Conservation (phyloP, 116 monocot species). For the Posidonia oceanica region DNA sequence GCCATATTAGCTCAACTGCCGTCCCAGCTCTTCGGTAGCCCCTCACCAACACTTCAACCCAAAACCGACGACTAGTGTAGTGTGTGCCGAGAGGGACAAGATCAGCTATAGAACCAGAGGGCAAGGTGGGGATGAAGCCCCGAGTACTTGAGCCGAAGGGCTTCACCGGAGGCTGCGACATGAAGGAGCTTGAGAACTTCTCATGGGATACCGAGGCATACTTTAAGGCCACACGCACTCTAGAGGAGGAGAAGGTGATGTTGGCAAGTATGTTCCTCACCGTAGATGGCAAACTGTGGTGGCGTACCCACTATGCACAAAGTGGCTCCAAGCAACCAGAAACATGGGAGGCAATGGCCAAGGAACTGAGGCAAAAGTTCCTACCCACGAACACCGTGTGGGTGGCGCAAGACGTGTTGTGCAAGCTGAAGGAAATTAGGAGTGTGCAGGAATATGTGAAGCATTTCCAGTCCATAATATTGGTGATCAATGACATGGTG, state of each 20-base stretch:
- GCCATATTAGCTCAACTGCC: no score
- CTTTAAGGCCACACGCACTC: no score
- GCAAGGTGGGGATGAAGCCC: no score
- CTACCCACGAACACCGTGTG: neutral
- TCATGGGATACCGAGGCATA: no score
- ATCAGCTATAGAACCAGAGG: no score
- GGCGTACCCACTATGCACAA: neutral
- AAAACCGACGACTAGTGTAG: no score
- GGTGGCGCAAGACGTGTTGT: neutral
- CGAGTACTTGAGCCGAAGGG: no score
- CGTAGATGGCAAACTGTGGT: neutral
- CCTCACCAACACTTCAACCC: no score
- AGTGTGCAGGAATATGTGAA: neutral
- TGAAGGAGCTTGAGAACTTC: no score
- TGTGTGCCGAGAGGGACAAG: no score
- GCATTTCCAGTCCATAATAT: neutral
- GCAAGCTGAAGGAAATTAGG: neutral
- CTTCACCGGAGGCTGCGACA: no score
- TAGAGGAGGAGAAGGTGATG: neutral
- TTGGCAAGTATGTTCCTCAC: neutral
- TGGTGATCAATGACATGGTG: neutral
- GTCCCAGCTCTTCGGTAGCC: no score
- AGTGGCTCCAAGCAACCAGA: neutral
- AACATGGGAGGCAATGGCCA: neutral
- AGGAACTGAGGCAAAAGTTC: neutral